Base-by-base conservation (phyloP, 768 basidiomycete species). In the Daedaleopsis sinensis region DNA sequence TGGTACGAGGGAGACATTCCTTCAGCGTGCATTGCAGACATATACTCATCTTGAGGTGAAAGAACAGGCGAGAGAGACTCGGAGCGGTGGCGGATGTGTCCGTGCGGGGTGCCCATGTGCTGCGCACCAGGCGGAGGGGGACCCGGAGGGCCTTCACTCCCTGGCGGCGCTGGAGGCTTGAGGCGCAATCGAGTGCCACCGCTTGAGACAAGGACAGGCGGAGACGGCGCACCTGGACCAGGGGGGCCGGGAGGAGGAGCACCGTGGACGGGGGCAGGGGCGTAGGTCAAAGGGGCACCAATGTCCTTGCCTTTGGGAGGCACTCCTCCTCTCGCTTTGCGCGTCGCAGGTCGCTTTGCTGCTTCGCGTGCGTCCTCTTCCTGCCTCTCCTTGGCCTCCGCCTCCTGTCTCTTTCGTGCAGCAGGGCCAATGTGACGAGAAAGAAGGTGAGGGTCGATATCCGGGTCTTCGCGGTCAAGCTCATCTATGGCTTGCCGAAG, bases 161-260 rank as follows among this genome's bases (percentile, higher is more conserved):
- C 56, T 44, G 71, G 70, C 16, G 73, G 74, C 24, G 71, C 70
- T 37, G 82, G 78, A 0, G 83, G 80, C 59, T 83, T 83, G 57
- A 83, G 76, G 58, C 83, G 79, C 47, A 83, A 67, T 23, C 80
- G 75, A 32, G 81, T 76, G 12, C 83, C 83, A n/a, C 77, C 77
- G 51, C 78, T 77, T 0, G 81, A 78, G 13, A 83, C 78, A 32
- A 83, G 68, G 16, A 80, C 53, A 19, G 66, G 67, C 2, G 61
- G 57, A 5, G 59, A 56, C 38, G 53, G 51, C 10, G 56, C 37
- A 27, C 57, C 52, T 7, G 37, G 52, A 36, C 59, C 62, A 27
- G 35, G 32, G 10, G 51, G 12, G 3, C 55, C 23, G 11, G 51
- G 56, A 13, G 61, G 52, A 9, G 64, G 55, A n/a, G 57, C 27